A percentile compares a stretch with the other conserved stretches of the same genome.
Conservation (phyloP, 2,329 filamentous ascomycete species). For the Pseudogymnoascus sp. region DNA sequence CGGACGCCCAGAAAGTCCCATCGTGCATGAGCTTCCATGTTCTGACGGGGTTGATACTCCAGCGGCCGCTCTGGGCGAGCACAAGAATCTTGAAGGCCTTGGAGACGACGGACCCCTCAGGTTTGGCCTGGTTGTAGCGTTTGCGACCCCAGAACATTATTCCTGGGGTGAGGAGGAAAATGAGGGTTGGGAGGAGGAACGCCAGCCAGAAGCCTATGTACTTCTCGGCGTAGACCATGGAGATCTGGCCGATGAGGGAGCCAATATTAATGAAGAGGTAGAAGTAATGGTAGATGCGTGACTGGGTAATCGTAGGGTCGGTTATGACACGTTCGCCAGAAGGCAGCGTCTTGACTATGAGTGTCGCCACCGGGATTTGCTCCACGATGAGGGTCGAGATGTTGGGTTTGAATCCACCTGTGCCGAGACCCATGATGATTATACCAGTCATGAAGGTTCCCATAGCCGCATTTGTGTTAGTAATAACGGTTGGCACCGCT, state of each 20-base stretch:
- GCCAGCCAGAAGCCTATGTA: slow-evolving; percentile 43
- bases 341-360: slow-evolving; percentile 20
- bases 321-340: slow-evolving; percentile 27
- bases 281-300: slow-evolving; percentile 32
- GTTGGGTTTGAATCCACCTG: slow-evolving; percentile 37
- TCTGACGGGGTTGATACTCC: slow-evolving; percentile 43
- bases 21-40: slow-evolving; percentile 49
- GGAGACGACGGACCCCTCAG: slow-evolving; percentile 56
- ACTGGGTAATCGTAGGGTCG: slow-evolving; percentile 27
- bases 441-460: slow-evolving; percentile 44
- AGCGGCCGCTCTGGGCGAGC: slow-evolving; percentile 47
- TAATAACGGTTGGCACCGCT: slow-evolving; percentile 39
- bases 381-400: slow-evolving; percentile 29
- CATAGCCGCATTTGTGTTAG: slow-evolving; percentile 33
- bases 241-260: slow-evolving; percentile 30
- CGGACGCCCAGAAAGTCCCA: slow-evolving; percentile 49
- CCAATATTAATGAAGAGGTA: slow-evolving; percentile 48
- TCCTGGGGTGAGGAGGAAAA: slow-evolving; percentile 46
- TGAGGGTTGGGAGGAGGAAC: slow-evolving; percentile 31
- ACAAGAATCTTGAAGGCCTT: slow-evolving; percentile 48
- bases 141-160: slow-evolving; percentile 50
- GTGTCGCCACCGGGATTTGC: slow-evolving; percentile 22
- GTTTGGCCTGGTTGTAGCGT: slow-evolving; percentile 46
- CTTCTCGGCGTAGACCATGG: slow-evolving; percentile 44
- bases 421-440: slow-evolving; percentile 36